Base-by-base conservation (phyloP, 2,329 filamentous ascomycete genomes). In the Diplocarpon mali region DNA sequence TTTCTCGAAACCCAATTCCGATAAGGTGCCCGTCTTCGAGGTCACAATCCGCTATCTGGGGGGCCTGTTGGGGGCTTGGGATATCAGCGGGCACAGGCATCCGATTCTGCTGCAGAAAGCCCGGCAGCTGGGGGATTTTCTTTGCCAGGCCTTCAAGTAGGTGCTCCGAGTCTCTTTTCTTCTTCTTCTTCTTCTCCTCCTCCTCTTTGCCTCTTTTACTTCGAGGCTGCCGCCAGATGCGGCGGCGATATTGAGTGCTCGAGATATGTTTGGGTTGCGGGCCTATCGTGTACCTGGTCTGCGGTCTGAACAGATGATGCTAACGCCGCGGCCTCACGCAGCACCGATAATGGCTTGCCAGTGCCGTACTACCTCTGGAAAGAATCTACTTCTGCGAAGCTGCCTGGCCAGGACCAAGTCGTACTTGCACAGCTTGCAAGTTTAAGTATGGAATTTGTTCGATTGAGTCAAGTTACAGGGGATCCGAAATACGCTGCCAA, bases 401-500 rank as follows among this genome's bases (percentile, higher is more conserved):
- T 46, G 13, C 12, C 16, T 14, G 40, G 40, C 1, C 11, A 35
- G 14, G 38, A 42, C 28, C 31, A 36, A 14, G 40, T 44, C 12
- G 29, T 47, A 13, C 27, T 47, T 5, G 45, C 45, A 36, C 40
- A 47, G 28, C n/a, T 42, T n/a, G 40, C 40, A 36, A 42, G 40
- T 12, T 61, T 82, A 16, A 68, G 67, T 38, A 63, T 81, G 14
- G 77, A 82, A 53, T 74, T 82, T 50, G 80, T 78, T 15, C 71
- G 78, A 38, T 64, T 82, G 15, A 72, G 75, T n/a, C 77, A 81
- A 57, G 60, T 80, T 30, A 80, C 76, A 2, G 70, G 70, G 12
- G 70, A 82, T 50, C 63, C 67, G 43, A 74, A 72, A 48, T 82
- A 72, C 61, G 80, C 75, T 54, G 76, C 80, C 57, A 75, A 75